These are phyloP conservation scores for Camellia granthamiana DNA, from an alignment of 148 eudicot species.

Conservation along the genomic window DNA sequence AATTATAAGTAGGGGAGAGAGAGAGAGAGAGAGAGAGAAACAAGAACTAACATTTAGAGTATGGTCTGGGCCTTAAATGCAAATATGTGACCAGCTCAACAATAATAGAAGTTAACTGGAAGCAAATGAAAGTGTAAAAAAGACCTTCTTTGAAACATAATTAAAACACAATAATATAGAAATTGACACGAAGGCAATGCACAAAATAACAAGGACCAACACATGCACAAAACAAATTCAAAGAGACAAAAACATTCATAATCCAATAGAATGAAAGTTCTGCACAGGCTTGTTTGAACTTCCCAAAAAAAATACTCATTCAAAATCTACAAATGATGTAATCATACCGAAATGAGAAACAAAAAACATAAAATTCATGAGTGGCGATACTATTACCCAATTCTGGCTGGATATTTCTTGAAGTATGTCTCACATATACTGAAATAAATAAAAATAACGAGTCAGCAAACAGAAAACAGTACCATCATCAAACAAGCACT, in stretches of 20 bases:
- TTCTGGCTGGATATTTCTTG: slow-evolving; percentile 75
- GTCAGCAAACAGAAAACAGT: slow-evolving; percentile 17
- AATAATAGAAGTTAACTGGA: background rate
- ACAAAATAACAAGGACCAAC: background rate
- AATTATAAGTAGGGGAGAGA: background rate
- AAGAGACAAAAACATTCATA: background rate
- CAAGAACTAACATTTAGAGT: background rate
- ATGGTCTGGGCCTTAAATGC: background rate
- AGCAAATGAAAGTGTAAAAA: background rate
- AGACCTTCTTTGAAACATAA: background rate
- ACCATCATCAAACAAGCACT: background rate
- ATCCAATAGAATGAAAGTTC: background rate
- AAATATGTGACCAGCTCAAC: background rate
- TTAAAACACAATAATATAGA: background rate
- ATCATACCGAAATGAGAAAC: background rate
- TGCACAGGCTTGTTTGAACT: background rate
- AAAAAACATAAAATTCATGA: background rate
- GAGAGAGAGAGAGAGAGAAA: background rate
- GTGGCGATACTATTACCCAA: slow-evolving; percentile 50
- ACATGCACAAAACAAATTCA: background rate
- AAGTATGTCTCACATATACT: slow-evolving; percentile 92
- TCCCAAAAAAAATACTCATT: background rate
- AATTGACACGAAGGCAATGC: background rate
- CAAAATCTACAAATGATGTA: background rate
- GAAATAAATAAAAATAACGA: slow-evolving; percentile 26